These are phyloP conservation scores for Scopulariopsis brevicaulis DNA, from an alignment of 2,329 filamentous ascomycete genomes.

Conservation along the genomic window DNA sequence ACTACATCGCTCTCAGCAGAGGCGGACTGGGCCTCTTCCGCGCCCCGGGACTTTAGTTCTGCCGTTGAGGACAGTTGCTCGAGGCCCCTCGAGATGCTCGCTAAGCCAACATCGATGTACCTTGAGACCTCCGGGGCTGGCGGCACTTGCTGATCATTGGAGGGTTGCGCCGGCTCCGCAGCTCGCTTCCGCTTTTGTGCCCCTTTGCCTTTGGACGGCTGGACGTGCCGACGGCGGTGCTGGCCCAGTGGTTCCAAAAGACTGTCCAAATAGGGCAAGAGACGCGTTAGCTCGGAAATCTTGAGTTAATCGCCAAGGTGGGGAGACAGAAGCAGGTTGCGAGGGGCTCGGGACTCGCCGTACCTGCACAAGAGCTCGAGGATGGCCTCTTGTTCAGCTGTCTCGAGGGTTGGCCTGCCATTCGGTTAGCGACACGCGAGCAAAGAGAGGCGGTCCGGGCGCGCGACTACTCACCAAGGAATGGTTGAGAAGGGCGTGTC, in stretches of 20 bases:
- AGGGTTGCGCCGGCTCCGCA: neutral
- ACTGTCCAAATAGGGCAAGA: constrained; percentile 23
- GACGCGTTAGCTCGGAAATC: constrained; percentile 1
- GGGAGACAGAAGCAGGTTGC: neutral
- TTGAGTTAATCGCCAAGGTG: neutral
- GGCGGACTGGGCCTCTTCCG: neutral
- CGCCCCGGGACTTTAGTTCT: neutral
- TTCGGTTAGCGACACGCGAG: neutral
- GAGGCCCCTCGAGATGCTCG: constrained; percentile 49
- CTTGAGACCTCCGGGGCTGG: constrained; percentile 37
- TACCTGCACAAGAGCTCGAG: constrained; percentile 59
- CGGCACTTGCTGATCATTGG: constrained; percentile 6
- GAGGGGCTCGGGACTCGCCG: neutral
- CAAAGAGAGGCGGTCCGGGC: neutral
- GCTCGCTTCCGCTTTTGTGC: constrained; percentile 36
- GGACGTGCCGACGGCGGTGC: constrained; percentile 41
- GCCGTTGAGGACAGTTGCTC: constrained; percentile 19
- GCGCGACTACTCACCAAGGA: constrained; percentile 36
- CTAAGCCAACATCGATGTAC: constrained; percentile 53
- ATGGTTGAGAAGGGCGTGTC: constrained; percentile 52
- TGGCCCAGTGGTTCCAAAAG: constrained; percentile 52
- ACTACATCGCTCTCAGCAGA: neutral
- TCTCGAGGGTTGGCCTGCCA: constrained; percentile 46
- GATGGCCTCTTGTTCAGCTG: constrained; percentile 50
- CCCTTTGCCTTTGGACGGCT: constrained; percentile 50